Base-by-base conservation (phyloP, 768 basidiomycete genomes). In the Tulasnella sp. region DNA sequence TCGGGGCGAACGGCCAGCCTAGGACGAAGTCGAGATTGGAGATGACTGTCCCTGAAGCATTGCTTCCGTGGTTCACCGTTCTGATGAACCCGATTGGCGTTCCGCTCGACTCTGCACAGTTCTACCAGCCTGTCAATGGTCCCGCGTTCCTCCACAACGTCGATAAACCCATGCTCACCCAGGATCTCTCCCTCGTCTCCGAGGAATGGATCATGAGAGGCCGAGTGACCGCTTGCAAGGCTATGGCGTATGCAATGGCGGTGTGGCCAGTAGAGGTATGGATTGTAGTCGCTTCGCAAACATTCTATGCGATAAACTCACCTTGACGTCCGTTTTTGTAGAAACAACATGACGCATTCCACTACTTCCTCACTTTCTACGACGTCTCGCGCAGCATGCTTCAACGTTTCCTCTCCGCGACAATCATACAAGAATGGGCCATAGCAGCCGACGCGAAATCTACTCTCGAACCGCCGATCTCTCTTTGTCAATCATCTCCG, bases 351-450 rank as follows among this genome's bases (percentile, higher is more conserved):
- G 82, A 85, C n/a, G 83, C 87, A 64, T 93, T 96, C 78, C 84
- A 86, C 52, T 88, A 90, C 0, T 88, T 92, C 65, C 84, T 98
- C 8, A 75, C 85, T 5, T 89, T 92, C 78, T 94, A 97, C 76
- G 81, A 94, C 77, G 86, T 89, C 64, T 95, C 96, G 1, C 86
- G 89, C 6, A 95, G 93, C 77, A 95, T 95, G 86, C 84, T 98
- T 17, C 95, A 97, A 78, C 91, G 91, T 75, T 88, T 94, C 78
- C 80, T 98, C 52, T 82, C 90, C n/a, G 90, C 93, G 19, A 86
- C 92, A 65, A 84, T 98, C 72, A 82, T 94, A 0, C 93, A 96
- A 79, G 94, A 98, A 82, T 98, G 95, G 97, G 92, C 95, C 5
- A 81, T 81, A 9, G 83, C 85, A 59, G 32, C 69, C 26, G 84